Evolutionary conservation across 2,329 filamentous ascomycete species (phyloP).

Genomic region (Cladosporium sphaerospermum): DNA sequence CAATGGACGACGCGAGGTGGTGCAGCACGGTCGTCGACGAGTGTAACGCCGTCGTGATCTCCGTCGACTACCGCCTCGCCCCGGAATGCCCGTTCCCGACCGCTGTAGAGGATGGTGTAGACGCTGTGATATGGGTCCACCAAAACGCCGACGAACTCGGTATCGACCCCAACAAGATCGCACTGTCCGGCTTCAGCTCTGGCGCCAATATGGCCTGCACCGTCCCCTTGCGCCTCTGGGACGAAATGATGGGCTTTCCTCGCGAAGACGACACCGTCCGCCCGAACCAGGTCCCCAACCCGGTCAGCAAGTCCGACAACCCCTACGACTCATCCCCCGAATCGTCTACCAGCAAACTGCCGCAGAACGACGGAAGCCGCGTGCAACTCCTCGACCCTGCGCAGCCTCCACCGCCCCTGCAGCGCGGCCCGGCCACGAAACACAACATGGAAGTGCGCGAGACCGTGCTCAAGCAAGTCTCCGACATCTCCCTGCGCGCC

Average conservation of each 20-base stretch:
- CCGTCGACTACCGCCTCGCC: conserved; percentile 55
- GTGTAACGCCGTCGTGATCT: conserved; percentile 52
- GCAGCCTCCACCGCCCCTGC: neutral
- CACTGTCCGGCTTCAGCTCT: conserved; percentile 56
- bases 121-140: conserved; percentile 54
- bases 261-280: conserved; percentile 16
- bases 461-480: conserved; percentile 11
- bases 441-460: conserved; percentile 7
- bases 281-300: neutral
- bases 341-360: conserved; percentile 1
- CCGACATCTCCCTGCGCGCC: conserved; percentile 45
- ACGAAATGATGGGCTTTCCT: conserved; percentile 34
- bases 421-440: conserved; percentile 5
- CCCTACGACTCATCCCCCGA: conserved; percentile 1
- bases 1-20: conserved; percentile 58
- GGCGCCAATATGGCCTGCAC: conserved; percentile 59
- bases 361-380: neutral
- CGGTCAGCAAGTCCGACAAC: neutral
- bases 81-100: conserved; percentile 58
- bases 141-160: conserved; percentile 50
- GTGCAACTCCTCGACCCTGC: conserved; percentile 2
- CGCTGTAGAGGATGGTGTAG: conserved; percentile 58
- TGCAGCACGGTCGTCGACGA: conserved; percentile 50
- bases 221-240: conserved; percentile 52
- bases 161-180: conserved; percentile 52